Evolutionary conservation across 2,329 filamentous ascomycete species (phyloP).

Genomic region (Thelonectria blattea): DNA sequence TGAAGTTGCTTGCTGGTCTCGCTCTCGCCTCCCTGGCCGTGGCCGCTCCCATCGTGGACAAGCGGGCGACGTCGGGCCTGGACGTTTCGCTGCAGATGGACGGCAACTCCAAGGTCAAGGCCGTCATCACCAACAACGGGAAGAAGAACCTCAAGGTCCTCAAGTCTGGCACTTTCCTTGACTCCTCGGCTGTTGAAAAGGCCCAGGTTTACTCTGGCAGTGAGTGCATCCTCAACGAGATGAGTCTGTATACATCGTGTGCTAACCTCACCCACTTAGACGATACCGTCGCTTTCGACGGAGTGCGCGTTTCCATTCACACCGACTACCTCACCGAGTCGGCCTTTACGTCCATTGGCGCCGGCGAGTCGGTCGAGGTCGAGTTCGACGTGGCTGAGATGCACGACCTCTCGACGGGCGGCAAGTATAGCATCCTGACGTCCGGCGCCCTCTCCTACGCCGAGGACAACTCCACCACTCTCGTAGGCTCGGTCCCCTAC

Average conservation of each 20-base stretch:
- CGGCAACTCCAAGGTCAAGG: conserved; percentile 60
- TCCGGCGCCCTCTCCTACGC: conserved; percentile 64
- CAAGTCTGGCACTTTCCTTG: conserved; percentile 60
- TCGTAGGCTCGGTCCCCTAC: conserved; percentile 62
- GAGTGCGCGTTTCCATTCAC: conserved; percentile 57
- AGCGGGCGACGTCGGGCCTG: conserved; percentile 48
- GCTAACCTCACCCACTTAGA: conserved; percentile 33
- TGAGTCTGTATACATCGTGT: neutral
- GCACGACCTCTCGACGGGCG: conserved; percentile 58
- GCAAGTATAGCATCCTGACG: conserved; percentile 62
- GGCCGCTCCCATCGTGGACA: conserved; percentile 32
- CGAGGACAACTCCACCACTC: conserved; percentile 54
- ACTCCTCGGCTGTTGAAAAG: conserved; percentile 60
- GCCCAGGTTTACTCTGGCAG: conserved; percentile 55
- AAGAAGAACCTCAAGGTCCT: conserved; percentile 56
- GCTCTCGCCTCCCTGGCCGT: conserved; percentile 36
- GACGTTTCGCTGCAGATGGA: conserved; percentile 54
- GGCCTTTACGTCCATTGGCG: conserved; percentile 56
- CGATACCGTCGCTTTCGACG: conserved; percentile 55
- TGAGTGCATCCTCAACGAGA: conserved; percentile 27
- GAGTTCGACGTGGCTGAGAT: conserved; percentile 62
- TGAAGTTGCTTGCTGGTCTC: conserved; percentile 39
- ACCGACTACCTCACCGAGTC: conserved; percentile 52
- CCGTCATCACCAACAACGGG: conserved; percentile 60
- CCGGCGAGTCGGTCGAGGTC: conserved; percentile 57